Base-by-base conservation (phyloP, 768 basidiomycete genomes). In the Russula earlei region DNA sequence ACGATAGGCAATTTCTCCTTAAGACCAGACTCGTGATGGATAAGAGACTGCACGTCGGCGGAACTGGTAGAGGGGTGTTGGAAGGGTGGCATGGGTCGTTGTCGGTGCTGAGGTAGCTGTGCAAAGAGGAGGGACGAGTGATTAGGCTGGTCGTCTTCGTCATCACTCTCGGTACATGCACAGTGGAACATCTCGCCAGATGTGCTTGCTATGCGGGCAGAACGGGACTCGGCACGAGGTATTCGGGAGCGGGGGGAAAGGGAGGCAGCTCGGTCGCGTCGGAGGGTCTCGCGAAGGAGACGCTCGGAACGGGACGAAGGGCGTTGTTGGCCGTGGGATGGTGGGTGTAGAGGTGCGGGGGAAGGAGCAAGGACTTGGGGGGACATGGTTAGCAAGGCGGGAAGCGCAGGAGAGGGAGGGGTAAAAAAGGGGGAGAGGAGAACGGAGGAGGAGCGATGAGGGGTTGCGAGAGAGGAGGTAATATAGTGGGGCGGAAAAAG, bases 271-370 rank as follows among this genome's bases (percentile, higher is more conserved):
- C 70, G 72, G 38, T 62, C 81, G 45, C 77, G 72, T 27, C 71
- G 67, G 51, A 83, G 74, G 10, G 82, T 75, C 59, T 82, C 75
- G 49, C 81, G 72, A 47, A 83, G 72, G 44, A 83, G 74, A 10
- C 74, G 72, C 62, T 82, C 77, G 4, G 79, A 80, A 53, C 79
- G 73, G 34, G 77, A 77, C 0, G 78, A 69, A 0, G 79, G 73
- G 47, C 75, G 72, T 17, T 66, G 61, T 19, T 52, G 55, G 38
- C 53, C 49, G 7, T 45, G 54, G 58, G 62, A 33, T 54, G 63
- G 56, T 45, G 61, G 47, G 54, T 49, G 54, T 55, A 52, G 33
- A 46, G 59, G 49, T 59, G 64, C 19, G 14, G 55, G 41, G 24
- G 51, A 67, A 55, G 62, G 67, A 4, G 53, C 58, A 36, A 69